Evolutionary conservation across 177 flowering plant species (phyloP), one percentile per base, ranked within the genome.

Genomic region (Telopea speciosissima): DNA sequence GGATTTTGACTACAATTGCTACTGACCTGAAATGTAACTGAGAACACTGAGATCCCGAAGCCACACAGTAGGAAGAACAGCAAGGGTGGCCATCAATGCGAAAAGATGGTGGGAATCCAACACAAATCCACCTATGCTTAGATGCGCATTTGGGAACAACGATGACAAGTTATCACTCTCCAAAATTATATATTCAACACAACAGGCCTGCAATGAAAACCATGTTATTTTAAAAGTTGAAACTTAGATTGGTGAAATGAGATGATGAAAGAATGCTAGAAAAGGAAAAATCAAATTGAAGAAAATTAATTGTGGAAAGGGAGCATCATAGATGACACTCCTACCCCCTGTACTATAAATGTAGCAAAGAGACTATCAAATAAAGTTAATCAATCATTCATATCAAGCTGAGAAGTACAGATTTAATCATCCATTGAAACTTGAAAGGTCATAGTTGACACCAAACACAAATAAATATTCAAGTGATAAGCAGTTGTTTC

Each of bases 21-120:
- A 31, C 80, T 71, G 42, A 88, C 94, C 91, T 12, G 95, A 89
- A 49, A 90, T 77, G 69, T 90, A 90, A 69, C 91, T 87, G 24
- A 90, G 83, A 52, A 89, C 70, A 64, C 83, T 86, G 24, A 87
- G 81, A 76, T 89, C 90, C 60, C 83, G 79, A 56, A 89, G 90
- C 86, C 87, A 88, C 69, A 82, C 86, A 44, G 94, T 89, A 9
- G 94, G 94, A 78, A 89, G 89, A 73, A 89, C 86, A 63, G 88
- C 86, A 67, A 88, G 67, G 62, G 90, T 78, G 28, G 84, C 74
- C 71, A 85, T 68, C 65, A 89, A 26, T 19, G 91, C 96, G 75
- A 90, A 90, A 31, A 90, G 67, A 71, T 77, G 82, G 49, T 78
- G 81, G 2, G 96, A 71, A 62, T 78, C 70, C 28, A 90, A 60